Base-by-base conservation (phyloP, 2,329 filamentous ascomycete genomes). In the Elsinoe australis region DNA sequence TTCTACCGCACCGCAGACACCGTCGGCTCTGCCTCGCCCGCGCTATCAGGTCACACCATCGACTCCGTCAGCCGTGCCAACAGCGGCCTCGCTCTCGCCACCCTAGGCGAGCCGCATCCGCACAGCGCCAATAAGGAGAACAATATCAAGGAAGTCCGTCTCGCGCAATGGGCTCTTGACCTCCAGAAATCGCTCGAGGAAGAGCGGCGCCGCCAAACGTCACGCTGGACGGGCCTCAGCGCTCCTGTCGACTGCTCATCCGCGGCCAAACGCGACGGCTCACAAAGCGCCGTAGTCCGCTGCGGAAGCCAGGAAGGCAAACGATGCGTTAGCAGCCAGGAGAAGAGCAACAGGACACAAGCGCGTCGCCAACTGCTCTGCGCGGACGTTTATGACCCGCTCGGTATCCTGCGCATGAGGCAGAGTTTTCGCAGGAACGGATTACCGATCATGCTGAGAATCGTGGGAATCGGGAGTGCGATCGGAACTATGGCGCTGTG, bases 151-250 rank as follows among this genome's bases (percentile, higher is more conserved):
- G 79, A 83, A 54, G 73, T 90, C n/a, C 75, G 82, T 5, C 72
- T 94, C 14, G 84, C 82, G 1, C 85, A 83, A 59, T 94, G 87
- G 87, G 87, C 87, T 0, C 76, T 80, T 5, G 85, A 92, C 56
- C 71, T 94, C 0, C 86, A 94, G 61, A 78, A 79, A 49, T 87
- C 83, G 58, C 70, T 92, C 1, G 75, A 80, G 21, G 82, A 82
- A 50, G 87, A 92, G 61, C 76, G 80, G n/a, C 69, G 80, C 21
- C 88, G 84, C 83, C 70, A 87, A 24, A 80, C 78, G 0, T 76
- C 83, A 49, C 49, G 59, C 69, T 72, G 47, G 68, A 19, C 87
- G 1, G 76, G 78, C 15, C 81, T 86, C 58, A 82, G 82, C 53
- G 24, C 35, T 8, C 74, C 83, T 5, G 70, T 77, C 45, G 81